These are phyloP conservation scores for Wickerhamiella sergipiensis DNA, from an alignment of 805 yeast species.

Conservation along the genomic window DNA sequence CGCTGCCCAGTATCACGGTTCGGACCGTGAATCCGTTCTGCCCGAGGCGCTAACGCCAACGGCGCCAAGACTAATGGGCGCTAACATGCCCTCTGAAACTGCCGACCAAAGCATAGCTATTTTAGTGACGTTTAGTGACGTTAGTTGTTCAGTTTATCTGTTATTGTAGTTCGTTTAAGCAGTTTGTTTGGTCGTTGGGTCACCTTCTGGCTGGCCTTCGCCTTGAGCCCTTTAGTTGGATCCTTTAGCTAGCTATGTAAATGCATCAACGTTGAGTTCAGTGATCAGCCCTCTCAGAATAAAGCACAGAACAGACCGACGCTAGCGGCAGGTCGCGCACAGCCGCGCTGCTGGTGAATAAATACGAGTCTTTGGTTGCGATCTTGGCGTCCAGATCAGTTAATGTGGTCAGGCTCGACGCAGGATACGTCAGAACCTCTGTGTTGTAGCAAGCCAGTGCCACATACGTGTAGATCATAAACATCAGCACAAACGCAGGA, in stretches of 20 bases:
- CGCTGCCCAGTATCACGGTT: slow-evolving; percentile 79
- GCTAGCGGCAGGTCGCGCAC: slow-evolving; percentile 72
- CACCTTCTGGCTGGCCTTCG: too few relatives aligned
- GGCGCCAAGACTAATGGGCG: too few relatives aligned
- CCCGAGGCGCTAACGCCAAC: not conserved
- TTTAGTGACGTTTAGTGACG: too few relatives aligned
- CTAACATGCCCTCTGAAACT: too few relatives aligned
- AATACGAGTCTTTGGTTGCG: slow-evolving; percentile 26
- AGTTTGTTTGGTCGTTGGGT: too few relatives aligned
- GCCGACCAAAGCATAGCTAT: too few relatives aligned
- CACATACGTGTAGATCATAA: slow-evolving; percentile 59
- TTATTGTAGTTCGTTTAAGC: not conserved
- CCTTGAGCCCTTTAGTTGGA: not conserved
- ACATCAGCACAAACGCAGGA: slow-evolving; percentile 57
- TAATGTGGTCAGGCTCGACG: slow-evolving; percentile 48
- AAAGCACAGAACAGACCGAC: slow-evolving; percentile 21
- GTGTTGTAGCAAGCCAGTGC: slow-evolving; percentile 59
- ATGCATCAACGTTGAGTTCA: not conserved
- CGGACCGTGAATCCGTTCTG: slow-evolving; percentile 77
- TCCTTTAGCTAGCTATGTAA: not conserved
- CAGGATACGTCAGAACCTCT: slow-evolving; percentile 52
- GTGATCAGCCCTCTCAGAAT: slow-evolving; percentile 2
- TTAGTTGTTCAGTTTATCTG: too few relatives aligned
- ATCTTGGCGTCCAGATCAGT: slow-evolving; percentile 49
- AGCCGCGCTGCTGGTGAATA: slow-evolving; percentile 58